Base-by-base conservation (phyloP, 495 filamentous ascomycete genomes). In the Xylaria cubensis region DNA sequence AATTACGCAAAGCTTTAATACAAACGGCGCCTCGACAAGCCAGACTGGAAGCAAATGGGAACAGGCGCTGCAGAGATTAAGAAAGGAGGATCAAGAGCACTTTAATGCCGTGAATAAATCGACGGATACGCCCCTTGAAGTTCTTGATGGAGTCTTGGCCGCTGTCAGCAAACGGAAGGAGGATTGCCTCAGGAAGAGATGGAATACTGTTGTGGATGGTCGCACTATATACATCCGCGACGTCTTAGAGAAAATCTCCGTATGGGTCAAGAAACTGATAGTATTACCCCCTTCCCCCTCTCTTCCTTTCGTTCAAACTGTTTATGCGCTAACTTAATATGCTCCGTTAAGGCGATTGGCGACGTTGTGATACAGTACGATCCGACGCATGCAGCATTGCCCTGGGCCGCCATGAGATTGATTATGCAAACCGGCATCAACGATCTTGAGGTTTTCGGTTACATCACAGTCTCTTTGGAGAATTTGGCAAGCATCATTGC, bases 381-480 rank as follows among this genome's bases (percentile, higher is more conserved):
- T 21, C 39, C 39, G 0, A 39, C 4, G 15, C 61, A 64, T 29
- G 39, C 61, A 15, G 61, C 61, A 17, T 64, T 64, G n/a, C 61
- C 61, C 39, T 64, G 39, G 39, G 39, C 61, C 19, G 39, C 61
- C 21, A 6, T 64, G 10, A 64, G 39, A 29, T 26, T 64, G 8
- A 46, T 64, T 21, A n/a, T 64, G 61, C 39, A 64, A 26, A 64
- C 61, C 21, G 29, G 39, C 39, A 64, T 64, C 61, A 64, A 64
- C 17, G 10, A 41, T 10, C 21, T 64, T 7, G 61, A 44, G n/a
- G 5, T 4, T 41, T 64, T 64, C 15, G 61, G 61, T 7, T 10
- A 64, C 19, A 4, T 46, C 19, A 29, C 46, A 5, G 7, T 64
- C 2, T 42, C 61, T 7, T 44, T 64, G 17, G 61, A 64, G 17